phyloP scores from a whole-genome alignment of 805 yeast genomes.

The Komagataella populi region DNA sequence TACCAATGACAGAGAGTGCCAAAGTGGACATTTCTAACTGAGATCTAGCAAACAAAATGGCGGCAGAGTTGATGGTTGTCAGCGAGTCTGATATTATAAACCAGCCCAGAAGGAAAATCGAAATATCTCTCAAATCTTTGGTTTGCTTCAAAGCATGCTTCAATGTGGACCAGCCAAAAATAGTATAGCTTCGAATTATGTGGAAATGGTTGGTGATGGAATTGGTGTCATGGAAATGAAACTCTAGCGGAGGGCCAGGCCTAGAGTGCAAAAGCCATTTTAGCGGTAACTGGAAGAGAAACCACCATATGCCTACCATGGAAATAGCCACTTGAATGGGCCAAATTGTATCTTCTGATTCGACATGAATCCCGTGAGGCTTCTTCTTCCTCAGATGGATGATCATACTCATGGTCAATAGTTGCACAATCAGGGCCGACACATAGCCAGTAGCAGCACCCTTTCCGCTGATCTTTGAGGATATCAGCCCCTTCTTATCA shows the following conservation, averaged over 20 bases:
- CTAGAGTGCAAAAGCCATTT: constrained; percentile 29
- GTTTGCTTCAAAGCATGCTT: constrained; percentile 45
- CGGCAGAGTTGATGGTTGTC: constrained; percentile 71
- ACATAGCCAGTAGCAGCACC: constrained; percentile 64
- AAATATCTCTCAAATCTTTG: constrained; percentile 45
- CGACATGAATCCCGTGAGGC: not conserved
- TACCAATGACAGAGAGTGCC: constrained; percentile 49
- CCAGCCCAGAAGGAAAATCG: constrained; percentile 61
- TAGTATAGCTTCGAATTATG: constrained; percentile 20
- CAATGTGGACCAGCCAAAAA: constrained; percentile 52
- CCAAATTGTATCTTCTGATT: constrained; percentile 10
- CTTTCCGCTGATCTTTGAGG: constrained; percentile 44
- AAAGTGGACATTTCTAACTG: constrained; percentile 59
- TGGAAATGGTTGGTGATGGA: constrained; percentile 5
- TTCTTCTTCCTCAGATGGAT: constrained; percentile 8
- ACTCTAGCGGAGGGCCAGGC: constrained; percentile 17
- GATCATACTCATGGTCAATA: constrained; percentile 36
- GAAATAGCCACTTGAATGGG: constrained; percentile 47
- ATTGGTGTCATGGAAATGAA: constrained; percentile 10
- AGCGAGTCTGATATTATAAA: constrained; percentile 62
- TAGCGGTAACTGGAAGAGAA: constrained; percentile 54
- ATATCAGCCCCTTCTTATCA: constrained; percentile 19
- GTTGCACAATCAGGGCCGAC: constrained; percentile 56
- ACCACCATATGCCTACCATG: constrained; percentile 70
- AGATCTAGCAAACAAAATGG: constrained; percentile 61